Conservation (phyloP, 2,329 filamentous ascomycete genomes). For the Arthrocladium fulminans region DNA sequence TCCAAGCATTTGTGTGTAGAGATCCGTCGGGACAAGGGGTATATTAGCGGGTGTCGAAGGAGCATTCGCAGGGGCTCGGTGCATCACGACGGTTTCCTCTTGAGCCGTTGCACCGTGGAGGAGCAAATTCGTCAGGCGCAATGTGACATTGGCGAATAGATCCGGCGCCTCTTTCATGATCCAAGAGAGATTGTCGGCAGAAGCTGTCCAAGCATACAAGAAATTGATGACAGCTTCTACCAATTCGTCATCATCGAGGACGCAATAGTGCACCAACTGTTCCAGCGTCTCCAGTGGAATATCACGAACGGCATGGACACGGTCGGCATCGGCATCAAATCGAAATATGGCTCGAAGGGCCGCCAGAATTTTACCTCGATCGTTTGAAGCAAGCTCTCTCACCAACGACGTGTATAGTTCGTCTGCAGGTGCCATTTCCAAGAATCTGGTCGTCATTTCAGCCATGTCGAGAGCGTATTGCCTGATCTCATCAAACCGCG, state of each 20-base stretch:
- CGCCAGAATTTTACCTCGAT: constrained; percentile 74
- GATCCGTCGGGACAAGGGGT: constrained; percentile 60
- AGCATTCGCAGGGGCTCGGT: constrained; percentile 42
- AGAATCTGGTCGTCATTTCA: constrained; percentile 78
- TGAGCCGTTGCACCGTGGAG: constrained; percentile 61
- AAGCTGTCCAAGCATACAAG: constrained; percentile 87
- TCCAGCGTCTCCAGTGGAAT: constrained; percentile 59
- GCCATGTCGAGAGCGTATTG: constrained; percentile 87
- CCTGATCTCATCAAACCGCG: constrained; percentile 71
- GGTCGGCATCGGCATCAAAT: constrained; percentile 78
- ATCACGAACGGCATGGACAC: constrained; percentile 64
- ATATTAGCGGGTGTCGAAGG: constrained; percentile 41
- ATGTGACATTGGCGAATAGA: constrained; percentile 47
- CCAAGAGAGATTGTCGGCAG: constrained; percentile 62
- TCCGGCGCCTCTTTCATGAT: constrained; percentile 21
- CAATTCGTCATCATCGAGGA: constrained; percentile 67
- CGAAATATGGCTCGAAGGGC: constrained; percentile 72
- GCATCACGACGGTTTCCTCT: constrained; percentile 52
- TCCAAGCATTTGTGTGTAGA: constrained; percentile 63
- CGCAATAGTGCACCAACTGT: constrained; percentile 32
- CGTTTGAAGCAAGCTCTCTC: constrained; percentile 41
- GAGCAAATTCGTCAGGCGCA: constrained; percentile 70
- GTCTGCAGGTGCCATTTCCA: constrained; percentile 62
- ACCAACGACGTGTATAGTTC: constrained; percentile 71
- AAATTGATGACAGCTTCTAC: constrained; percentile 85